phyloP scores from a whole-genome alignment of 805 yeast species.

The Wickerhamiella kurtzmanii region DNA sequence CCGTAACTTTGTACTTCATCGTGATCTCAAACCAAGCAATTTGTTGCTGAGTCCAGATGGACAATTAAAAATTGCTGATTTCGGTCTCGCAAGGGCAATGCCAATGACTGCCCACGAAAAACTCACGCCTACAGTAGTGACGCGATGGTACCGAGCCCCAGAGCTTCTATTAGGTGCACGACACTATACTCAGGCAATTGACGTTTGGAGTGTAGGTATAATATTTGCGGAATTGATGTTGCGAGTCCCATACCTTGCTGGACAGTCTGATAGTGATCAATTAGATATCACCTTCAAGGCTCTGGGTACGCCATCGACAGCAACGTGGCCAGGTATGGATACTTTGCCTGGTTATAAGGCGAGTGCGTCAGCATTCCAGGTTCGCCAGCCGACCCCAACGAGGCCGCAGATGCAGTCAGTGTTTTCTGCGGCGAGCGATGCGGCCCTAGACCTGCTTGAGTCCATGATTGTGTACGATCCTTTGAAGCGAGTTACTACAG shows the following conservation, averaged over 20 bases:
- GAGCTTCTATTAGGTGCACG: slow-evolving; percentile 79
- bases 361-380: slow-evolving; percentile 10
- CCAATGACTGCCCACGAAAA: slow-evolving; percentile 50
- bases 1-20: slow-evolving; percentile 74
- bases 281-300: slow-evolving; percentile 89
- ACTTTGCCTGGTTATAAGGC: slow-evolving; percentile 53
- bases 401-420: slow-evolving; percentile 65
- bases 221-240: slow-evolving; percentile 94
- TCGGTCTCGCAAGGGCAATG: slow-evolving; percentile 81
- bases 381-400: slow-evolving; percentile 71
- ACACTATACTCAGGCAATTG: slow-evolving; percentile 81
- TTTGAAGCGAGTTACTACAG: slow-evolving; percentile 50
- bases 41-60: slow-evolving; percentile 78
- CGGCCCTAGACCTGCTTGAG: slow-evolving; percentile 62
- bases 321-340: slow-evolving; percentile 81
- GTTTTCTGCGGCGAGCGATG: slow-evolving; percentile 81
- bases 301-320: slow-evolving; percentile 89
- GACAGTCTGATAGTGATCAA: slow-evolving; percentile 80
- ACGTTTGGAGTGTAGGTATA: slow-evolving; percentile 92
- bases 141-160: slow-evolving; percentile 97
- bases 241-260: slow-evolving; percentile 89
- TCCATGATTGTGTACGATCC: slow-evolving; percentile 71
- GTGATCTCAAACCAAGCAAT: slow-evolving; percentile 91
- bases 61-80: slow-evolving; percentile 87
- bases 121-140: slow-evolving; percentile 86